phyloP scores from a whole-genome alignment of 2,329 filamentous ascomycete species.

The Clonostachys rhizophaga region DNA sequence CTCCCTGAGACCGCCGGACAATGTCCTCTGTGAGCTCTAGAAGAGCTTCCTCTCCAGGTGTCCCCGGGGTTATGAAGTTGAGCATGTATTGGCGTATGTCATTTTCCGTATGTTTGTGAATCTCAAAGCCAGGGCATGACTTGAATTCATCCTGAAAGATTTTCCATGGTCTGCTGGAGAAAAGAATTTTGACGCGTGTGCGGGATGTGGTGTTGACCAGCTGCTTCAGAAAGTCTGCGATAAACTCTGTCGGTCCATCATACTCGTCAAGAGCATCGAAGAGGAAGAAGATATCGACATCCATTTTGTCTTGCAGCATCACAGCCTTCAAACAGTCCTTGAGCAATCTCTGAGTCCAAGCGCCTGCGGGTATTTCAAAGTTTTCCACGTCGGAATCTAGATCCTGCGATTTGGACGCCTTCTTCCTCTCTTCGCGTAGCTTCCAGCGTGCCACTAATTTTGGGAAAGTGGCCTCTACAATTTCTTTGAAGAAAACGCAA shows the following conservation, averaged over 20 bases:
- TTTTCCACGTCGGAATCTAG: too few species aligned
- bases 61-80: background rate
- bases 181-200: background rate
- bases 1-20: background rate
- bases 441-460: too few species aligned
- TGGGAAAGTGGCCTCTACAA: too few species aligned
- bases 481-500: too few species aligned
- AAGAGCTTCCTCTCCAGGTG: background rate
- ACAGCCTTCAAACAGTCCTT: background rate
- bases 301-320: background rate
- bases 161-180: background rate
- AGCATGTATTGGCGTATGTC: background rate
- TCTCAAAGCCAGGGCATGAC: background rate
- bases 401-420: too few species aligned
- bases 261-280: slow-evolving; percentile 1
- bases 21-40: background rate
- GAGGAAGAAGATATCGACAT: background rate
- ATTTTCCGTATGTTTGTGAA: background rate
- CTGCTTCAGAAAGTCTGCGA: background rate
- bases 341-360: background rate
- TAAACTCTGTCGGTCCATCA: background rate
- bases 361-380: too few species aligned
- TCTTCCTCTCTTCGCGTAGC: too few species aligned
- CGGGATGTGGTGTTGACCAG: background rate
- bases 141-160: background rate